Conservation (phyloP, 208 protist genomes). For the Sergeia podlipaevii region DNA sequence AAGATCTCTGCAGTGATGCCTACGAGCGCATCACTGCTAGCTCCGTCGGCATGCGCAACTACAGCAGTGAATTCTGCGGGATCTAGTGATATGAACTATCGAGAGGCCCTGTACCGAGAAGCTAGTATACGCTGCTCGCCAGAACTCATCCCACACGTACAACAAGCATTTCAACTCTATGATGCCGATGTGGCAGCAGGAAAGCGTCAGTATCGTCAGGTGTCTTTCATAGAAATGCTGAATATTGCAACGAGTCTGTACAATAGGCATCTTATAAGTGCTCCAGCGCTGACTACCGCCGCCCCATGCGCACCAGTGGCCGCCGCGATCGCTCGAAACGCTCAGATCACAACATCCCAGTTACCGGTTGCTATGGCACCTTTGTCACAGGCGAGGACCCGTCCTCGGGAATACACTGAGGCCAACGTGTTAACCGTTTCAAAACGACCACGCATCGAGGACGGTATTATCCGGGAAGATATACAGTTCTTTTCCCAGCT, state of each 20-base stretch:
- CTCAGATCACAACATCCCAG: no score
- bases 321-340: no score
- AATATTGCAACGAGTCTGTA: slow-evolving; percentile 55
- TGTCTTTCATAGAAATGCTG: slow-evolving; percentile 68
- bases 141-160: slow-evolving; percentile 51
- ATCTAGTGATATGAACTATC: background rate
- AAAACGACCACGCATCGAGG: no score
- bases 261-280: background rate
- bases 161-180: slow-evolving; percentile 53
- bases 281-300: no score
- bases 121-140: slow-evolving; percentile 38
- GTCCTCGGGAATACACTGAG: no score
- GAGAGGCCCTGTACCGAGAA: slow-evolving; percentile 36
- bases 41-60: background rate
- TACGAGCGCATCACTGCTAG: slow-evolving; percentile 11
- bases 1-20: slow-evolving; percentile 66
- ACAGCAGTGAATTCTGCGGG: background rate
- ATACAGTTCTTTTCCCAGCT: background rate
- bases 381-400: no score
- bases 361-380: no score
- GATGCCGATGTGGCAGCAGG: slow-evolving; percentile 54
- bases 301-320: background rate
- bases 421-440: no score
- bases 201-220: slow-evolving; percentile 42
- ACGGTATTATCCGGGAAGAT: no score